Base-by-base conservation (phyloP, 2,329 filamentous ascomycete species). In the Chrysosphaeria jannelii region DNA sequence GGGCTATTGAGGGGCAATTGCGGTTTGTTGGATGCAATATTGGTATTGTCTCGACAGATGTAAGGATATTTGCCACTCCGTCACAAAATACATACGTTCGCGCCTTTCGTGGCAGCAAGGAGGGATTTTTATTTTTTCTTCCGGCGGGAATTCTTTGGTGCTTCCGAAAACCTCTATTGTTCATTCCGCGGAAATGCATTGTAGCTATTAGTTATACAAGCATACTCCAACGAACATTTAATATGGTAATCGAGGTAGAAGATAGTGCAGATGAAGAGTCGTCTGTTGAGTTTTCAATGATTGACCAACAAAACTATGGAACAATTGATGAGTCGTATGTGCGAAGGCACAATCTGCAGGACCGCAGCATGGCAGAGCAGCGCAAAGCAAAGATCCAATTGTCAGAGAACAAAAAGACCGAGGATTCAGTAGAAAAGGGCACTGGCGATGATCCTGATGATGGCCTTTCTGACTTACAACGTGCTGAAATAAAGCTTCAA, bases 91-190 rank as follows among this genome's bases (percentile, higher is more conserved):
- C 57, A 5, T 57, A 64, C 30, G 54, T 70, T 21, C 61, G 57
- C 33, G 64, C 55, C 2, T 68, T 67, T 40, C 49, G 64, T 21
- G 65, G 65, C 11, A 63, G 54, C 27, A 71, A 70, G 37, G 65
- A 71, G 28, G 65, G 64, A 1, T 68, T 54, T 31, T 44, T 70
- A 1, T 70, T 68, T 35, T 68, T 70, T 36, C 43, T 71, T 10
- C 53, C 61, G 15, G 61, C 50, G 13, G 65, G 65, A 9, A 68
- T 71, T 25, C 38, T 71, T 6, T 71, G 63, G 61, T 63, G 51
- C 1, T 71, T 65, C 46, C 69, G 68, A 41, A 71, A 70, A 39
- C 65, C 65, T 1, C 38, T 70, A 3, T 42, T 66, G 12, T 69
- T 68, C 33, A 46, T 70, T 5, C 59, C 62, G 4, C 48, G 67